Percentiles rank a stretch among this genome's conserved stretches.
Evolutionary conservation across 805 yeast species (phyloP).

Genomic region (Debaryomyces tyrocola): DNA sequence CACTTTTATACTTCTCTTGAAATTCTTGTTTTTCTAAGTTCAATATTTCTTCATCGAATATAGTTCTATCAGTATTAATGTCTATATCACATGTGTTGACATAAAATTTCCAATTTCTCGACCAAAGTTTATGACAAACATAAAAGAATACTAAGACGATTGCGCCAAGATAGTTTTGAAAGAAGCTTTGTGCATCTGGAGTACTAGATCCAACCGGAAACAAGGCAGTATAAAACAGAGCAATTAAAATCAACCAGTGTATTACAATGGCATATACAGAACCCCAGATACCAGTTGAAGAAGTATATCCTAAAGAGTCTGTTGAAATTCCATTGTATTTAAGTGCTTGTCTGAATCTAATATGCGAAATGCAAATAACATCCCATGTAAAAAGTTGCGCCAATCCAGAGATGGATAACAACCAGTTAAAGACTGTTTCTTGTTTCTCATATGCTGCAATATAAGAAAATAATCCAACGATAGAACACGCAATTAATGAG

Average conservation of each 20-base stretch:
- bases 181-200: slow-evolving; percentile 29
- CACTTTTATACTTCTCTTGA: slow-evolving; percentile 14
- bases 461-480: slow-evolving; percentile 37
- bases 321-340: slow-evolving; percentile 25
- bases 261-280: slow-evolving; percentile 33
- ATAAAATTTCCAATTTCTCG: slow-evolving; percentile 28
- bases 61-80: slow-evolving; percentile 26
- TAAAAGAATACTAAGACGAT: slow-evolving; percentile 31
- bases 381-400: slow-evolving; percentile 45
- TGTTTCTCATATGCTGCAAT: slow-evolving; percentile 42
- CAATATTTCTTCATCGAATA: slow-evolving; percentile 35
- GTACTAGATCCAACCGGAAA: slow-evolving; percentile 33
- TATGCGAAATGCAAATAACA: slow-evolving; percentile 39
- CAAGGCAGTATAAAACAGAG: slow-evolving; percentile 46
- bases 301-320: slow-evolving; percentile 31
- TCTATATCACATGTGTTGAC: slow-evolving; percentile 30
- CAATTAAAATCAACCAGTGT: slow-evolving; percentile 35
- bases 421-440: slow-evolving; percentile 41
- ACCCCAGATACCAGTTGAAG: slow-evolving; percentile 42
- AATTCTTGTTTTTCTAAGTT: slow-evolving; percentile 28
- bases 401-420: slow-evolving; percentile 44
- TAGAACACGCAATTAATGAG: slow-evolving; percentile 32
- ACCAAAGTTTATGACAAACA: slow-evolving; percentile 30
- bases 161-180: slow-evolving; percentile 34
- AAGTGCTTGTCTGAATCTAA: slow-evolving; percentile 41